Percentiles rank a stretch among this genome's conserved stretches.
Conservation (phyloP, 2,329 filamentous ascomycete species). For the Alternaria arborescens region DNA sequence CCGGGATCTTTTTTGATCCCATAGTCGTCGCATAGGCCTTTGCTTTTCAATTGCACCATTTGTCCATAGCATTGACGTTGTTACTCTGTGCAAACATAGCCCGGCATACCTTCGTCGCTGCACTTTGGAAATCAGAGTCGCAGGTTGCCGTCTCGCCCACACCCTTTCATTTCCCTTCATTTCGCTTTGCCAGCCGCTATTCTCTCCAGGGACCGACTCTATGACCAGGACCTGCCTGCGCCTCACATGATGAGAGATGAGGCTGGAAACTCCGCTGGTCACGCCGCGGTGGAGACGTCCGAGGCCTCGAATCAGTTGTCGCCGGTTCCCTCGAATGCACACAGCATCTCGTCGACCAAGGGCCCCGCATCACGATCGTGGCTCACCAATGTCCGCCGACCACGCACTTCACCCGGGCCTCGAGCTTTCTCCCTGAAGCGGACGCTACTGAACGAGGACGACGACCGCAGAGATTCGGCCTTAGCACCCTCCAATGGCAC, state of each 20-base stretch:
- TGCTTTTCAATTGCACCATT: constrained; percentile 27
- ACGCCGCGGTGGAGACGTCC: constrained; percentile 23
- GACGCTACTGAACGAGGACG: constrained; percentile 42
- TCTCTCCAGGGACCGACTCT: constrained; percentile 33
- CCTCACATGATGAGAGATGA: constrained; percentile 44
- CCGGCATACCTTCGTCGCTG: constrained; percentile 15
- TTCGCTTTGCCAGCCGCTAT: constrained; percentile 37
- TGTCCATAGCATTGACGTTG: constrained; percentile 22
- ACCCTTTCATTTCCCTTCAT: constrained; percentile 47
- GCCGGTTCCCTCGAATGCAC: constrained; percentile 24
- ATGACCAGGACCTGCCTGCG: constrained; percentile 40
- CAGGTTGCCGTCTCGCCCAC: constrained; percentile 23
- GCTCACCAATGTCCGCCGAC: constrained; percentile 49
- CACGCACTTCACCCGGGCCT: constrained; percentile 49
- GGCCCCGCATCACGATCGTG: constrained; percentile 45
- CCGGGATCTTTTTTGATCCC: constrained; percentile 17
- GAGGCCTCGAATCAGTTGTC: constrained; percentile 19
- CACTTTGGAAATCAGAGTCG: constrained; percentile 20
- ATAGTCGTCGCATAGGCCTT: constrained; percentile 23
- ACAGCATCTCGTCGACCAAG: constrained; percentile 21
- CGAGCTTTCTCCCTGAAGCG: constrained; percentile 42
- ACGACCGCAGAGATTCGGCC: constrained; percentile 53
- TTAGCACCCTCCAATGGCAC: constrained; percentile 50
- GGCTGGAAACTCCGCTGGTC: constrained; percentile 34
- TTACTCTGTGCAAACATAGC: constrained; percentile 18